phyloP scores from a whole-genome alignment of 2,329 filamentous ascomycete species.

The Dactylellina sp. region DNA sequence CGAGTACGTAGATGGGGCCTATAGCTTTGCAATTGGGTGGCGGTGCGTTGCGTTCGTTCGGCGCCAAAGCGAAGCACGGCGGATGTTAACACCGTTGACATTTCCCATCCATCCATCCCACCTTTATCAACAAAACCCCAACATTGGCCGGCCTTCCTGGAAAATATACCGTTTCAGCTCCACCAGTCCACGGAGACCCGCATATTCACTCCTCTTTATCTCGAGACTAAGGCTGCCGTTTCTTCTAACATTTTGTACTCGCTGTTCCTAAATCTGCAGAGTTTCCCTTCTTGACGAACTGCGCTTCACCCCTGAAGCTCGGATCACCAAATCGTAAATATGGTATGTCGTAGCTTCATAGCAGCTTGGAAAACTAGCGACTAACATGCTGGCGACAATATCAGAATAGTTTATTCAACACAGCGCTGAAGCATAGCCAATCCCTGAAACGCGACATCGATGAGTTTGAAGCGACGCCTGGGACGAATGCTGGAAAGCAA shows the following conservation, averaged over 20 bases:
- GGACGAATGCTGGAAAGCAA: constrained; percentile 71
- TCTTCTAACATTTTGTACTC: not conserved
- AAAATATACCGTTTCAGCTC: not conserved
- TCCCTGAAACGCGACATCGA: constrained; percentile 81
- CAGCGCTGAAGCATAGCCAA: constrained; percentile 84
- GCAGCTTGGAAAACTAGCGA: not conserved
- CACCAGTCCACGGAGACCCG: constrained; percentile 6
- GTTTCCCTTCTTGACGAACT: not conserved
- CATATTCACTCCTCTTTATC: not conserved
- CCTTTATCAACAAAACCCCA: not conserved
- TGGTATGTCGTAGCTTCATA: constrained; percentile 12
- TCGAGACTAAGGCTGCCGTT: not conserved
- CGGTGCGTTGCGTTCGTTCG: constrained; percentile 41
- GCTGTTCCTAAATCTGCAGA: too few relatives aligned
- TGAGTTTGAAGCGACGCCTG: constrained; percentile 72
- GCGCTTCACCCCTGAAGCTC: constrained; percentile 40
- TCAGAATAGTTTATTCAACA: constrained; percentile 86
- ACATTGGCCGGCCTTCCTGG: not conserved
- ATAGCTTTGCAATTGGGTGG: too few relatives aligned
- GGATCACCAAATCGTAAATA: constrained; percentile 2
- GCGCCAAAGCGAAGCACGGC: constrained; percentile 26
- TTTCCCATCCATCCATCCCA: constrained; percentile 25
- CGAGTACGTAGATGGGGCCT: too few relatives aligned
- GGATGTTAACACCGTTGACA: constrained; percentile 56
- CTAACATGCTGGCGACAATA: constrained; percentile 1